Evolutionary conservation across 2,329 filamentous ascomycete species (phyloP), one percentile per base, ranked within the genome.

Genomic region (Ceratocystis albifundus): DNA sequence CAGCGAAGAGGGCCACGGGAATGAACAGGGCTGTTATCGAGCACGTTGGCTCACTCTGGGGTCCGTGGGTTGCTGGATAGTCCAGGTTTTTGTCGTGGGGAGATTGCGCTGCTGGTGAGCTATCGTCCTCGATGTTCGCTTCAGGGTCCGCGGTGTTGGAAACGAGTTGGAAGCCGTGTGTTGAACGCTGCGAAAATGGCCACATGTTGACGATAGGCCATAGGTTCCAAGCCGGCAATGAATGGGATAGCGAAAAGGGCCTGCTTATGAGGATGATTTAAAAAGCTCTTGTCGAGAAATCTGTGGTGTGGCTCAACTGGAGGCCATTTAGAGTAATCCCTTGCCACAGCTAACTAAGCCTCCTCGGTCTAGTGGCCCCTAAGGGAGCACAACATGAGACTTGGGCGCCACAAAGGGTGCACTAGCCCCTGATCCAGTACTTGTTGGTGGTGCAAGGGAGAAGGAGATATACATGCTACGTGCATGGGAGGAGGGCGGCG

Each of bases 51-150:
- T 65, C 65, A 4, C 44, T 32, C 15, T 61, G 12, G 48, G 50
- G 3, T 25, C 44, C 32, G 15, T 61, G 12, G 55, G 50, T 3
- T n/a, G 61, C 1, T 63, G 44, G 20, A 32, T 62, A 55, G 30
- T 55, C 46, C 20, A 45, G 41, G 32, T 32, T 32, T 48, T 32
- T 61, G 8, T 44, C 50, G 30, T 4, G 20, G n/a, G 6, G 17
- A 22, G 25, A 4, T n/a, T 61, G 53, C 25, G 41, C 36, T 30
- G 44, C 17, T 32, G 46, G 36, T 22, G 44, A 48, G 5, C 65
- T 61, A 4, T 41, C 36, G 15, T 70, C 68, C 61, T 71, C 69
- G 20, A 68, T 41, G 25, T 70, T 68, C 30, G 68, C 68, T 22
- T 70, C 69, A 12, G 70, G n/a, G 20, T 63, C 67, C 22, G 61